A percentile compares a stretch with the other conserved stretches of the same genome.
Conservation (phyloP, 768 basidiomycete species). For the Dacryopinax primogenitus region DNA sequence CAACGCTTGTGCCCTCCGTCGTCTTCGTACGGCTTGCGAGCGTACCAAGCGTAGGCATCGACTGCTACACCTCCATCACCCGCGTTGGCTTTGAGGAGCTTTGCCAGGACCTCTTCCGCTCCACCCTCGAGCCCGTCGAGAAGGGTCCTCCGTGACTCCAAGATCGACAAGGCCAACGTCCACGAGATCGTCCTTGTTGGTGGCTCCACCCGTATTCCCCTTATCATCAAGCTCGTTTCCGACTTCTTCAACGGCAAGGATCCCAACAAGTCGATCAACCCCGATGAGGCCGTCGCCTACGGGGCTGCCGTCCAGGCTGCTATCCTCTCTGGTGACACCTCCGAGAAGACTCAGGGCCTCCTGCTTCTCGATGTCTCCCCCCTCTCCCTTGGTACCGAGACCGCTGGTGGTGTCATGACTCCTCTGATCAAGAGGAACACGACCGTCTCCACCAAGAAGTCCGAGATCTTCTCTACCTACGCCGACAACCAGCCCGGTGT, state of each 20-base stretch:
- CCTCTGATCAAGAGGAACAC: too few species aligned
- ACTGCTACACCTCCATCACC: slow-evolving; percentile 97
- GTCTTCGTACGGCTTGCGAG: slow-evolving; percentile 94
- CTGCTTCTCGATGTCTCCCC: slow-evolving; percentile 92
- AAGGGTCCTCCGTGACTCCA: slow-evolving; percentile 95
- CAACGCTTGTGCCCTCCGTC: slow-evolving; percentile 90
- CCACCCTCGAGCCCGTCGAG: slow-evolving; percentile 89
- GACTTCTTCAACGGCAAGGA: slow-evolving; percentile 98
- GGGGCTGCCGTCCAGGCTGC: too few species aligned
- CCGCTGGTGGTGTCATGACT: too few species aligned
- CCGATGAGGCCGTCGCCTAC: slow-evolving; percentile 96
- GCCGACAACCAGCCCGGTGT: too few species aligned
- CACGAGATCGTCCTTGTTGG: slow-evolving; percentile 97
- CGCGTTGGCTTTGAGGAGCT: slow-evolving; percentile 96
- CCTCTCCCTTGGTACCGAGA: slow-evolving; percentile 55
- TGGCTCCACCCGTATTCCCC: slow-evolving; percentile 96
- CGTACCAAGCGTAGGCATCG: slow-evolving; percentile 97
- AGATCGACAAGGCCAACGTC: slow-evolving; percentile 91
- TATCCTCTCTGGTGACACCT: too few species aligned
- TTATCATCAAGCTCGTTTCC: slow-evolving; percentile 91
- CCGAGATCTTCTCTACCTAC: too few species aligned
- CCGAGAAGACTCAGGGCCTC: too few species aligned
- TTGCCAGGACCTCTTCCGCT: slow-evolving; percentile 88
- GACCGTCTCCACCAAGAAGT: too few species aligned
- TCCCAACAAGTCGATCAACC: slow-evolving; percentile 99